Percentiles rank a stretch among this genome's conserved stretches.
Conservation (phyloP, 139 green algal species). For the Bryopsis sp. region DNA sequence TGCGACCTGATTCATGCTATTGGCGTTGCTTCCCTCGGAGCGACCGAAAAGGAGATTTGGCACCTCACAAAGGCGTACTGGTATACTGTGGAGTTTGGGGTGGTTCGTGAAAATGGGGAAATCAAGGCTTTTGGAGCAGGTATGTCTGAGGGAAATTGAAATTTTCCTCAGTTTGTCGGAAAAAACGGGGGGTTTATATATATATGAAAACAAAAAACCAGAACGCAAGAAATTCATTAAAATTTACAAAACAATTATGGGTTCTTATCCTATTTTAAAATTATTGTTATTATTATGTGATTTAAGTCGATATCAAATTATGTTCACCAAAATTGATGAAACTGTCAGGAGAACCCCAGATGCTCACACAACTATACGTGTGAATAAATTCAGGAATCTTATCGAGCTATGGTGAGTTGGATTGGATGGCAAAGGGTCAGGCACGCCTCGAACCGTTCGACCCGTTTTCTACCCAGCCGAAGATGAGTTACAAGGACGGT, state of each 20-base stretch:
- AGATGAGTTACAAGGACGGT: slow-evolving; percentile 89
- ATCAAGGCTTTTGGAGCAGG: slow-evolving; percentile 68
- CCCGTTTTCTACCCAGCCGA: slow-evolving; percentile 54
- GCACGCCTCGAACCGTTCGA: slow-evolving; percentile 57
- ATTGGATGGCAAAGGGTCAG: slow-evolving; percentile 56
- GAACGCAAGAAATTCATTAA: no score
- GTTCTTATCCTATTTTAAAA: no score
- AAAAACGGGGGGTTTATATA: no score
- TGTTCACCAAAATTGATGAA: slow-evolving; percentile 8
- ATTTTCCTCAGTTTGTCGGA: no score
- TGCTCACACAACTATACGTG: neutral
- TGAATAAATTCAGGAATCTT: slow-evolving; percentile 60
- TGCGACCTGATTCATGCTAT: slow-evolving; percentile 70
- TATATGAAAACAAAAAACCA: no score
- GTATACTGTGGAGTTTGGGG: slow-evolving; percentile 93
- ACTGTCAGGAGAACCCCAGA: neutral
- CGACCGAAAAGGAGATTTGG: slow-evolving; percentile 69
- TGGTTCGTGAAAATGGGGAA: slow-evolving; percentile 55
- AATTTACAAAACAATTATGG: no score
- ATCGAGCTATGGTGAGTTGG: slow-evolving; percentile 75
- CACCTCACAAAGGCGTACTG: slow-evolving; percentile 42
- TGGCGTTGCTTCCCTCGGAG: slow-evolving; percentile 67
- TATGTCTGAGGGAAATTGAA: no score
- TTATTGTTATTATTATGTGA: neutral
- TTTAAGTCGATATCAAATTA: no score